phyloP scores from a whole-genome alignment of 1,139 yeast species.

The Blastobotrys apis region DNA sequence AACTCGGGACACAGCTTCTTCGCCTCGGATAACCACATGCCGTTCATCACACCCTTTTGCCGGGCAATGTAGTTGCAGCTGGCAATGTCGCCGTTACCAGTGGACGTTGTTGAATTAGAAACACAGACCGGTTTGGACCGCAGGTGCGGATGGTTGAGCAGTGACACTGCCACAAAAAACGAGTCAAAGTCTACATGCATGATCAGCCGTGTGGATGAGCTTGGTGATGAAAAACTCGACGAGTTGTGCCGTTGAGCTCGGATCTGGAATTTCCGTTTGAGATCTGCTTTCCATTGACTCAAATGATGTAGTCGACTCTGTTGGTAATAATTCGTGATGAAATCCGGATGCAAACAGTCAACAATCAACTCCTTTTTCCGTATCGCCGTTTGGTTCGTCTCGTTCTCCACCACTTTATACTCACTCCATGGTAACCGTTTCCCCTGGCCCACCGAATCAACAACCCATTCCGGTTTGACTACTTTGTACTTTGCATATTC shows the following conservation, averaged over 20 bases:
- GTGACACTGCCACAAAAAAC: constrained; percentile 85
- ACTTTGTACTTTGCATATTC: constrained; percentile 68
- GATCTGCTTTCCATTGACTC: constrained; percentile 79
- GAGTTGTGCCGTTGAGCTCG: constrained; percentile 33
- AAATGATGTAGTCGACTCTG: constrained; percentile 84
- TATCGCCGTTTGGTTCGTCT: constrained; percentile 7
- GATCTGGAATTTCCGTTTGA: constrained; percentile 55
- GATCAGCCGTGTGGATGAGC: constrained; percentile 35
- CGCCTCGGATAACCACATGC: constrained; percentile 83
- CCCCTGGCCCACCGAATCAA: constrained; percentile 51
- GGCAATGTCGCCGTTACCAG: constrained; percentile 64
- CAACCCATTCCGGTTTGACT: constrained; percentile 79
- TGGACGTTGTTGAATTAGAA: constrained; percentile 60
- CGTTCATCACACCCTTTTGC: constrained; percentile 66
- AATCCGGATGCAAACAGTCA: constrained; percentile 54
- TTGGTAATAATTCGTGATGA: constrained; percentile 64
- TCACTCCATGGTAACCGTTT: constrained; percentile 62
- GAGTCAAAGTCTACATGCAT: constrained; percentile 91
- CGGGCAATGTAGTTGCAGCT: constrained; percentile 90
- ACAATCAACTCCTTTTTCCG: constrained; percentile 39
- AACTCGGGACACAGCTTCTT: constrained; percentile 59
- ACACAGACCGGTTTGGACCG: constrained; percentile 68
- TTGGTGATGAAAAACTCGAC: neutral
- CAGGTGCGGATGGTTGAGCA: constrained; percentile 50
- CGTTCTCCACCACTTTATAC: constrained; percentile 42